Conservation (phyloP, 2,329 filamentous ascomycete species). For the Penicillium sp. region DNA sequence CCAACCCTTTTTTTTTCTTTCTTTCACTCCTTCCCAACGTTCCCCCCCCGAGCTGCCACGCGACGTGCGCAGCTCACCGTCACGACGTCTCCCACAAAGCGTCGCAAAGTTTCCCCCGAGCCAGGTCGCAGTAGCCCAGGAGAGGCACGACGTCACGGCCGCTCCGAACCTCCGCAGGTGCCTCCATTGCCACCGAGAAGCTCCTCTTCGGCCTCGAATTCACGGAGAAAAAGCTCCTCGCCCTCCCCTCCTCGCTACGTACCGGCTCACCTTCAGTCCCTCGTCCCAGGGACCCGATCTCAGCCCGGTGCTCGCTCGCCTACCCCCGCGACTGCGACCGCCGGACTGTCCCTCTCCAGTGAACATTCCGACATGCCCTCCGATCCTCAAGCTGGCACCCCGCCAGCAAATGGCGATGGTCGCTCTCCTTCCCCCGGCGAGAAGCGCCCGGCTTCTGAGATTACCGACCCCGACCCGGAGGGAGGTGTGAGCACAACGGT, state of each 20-base stretch:
- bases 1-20: not conserved
- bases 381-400: constrained; percentile 37
- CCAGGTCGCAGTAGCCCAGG: constrained; percentile 47
- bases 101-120: constrained; percentile 54
- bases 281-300: constrained; percentile 48
- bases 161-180: constrained; percentile 31
- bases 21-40: constrained; percentile 12
- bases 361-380: constrained; percentile 54
- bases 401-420: constrained; percentile 33
- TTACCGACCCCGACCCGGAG: constrained; percentile 37
- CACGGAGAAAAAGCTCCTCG: constrained; percentile 38
- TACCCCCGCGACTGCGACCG: constrained; percentile 58
- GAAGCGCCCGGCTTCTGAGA: constrained; percentile 45
- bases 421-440: constrained; percentile 44
- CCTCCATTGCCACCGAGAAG: constrained; percentile 34
- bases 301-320: constrained; percentile 46
- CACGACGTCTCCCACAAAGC: constrained; percentile 59
- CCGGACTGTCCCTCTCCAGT: constrained; percentile 57
- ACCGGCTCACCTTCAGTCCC: constrained; percentile 62
- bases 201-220: constrained; percentile 33
- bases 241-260: constrained; percentile 55
- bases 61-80: constrained; percentile 53
- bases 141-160: constrained; percentile 46
- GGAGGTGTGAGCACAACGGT: constrained; percentile 28
- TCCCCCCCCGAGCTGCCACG: constrained; percentile 49